These are phyloP conservation scores for Nymphaea thermarum DNA, from an alignment of 164 flowering plant species.

Conservation along the genomic window DNA sequence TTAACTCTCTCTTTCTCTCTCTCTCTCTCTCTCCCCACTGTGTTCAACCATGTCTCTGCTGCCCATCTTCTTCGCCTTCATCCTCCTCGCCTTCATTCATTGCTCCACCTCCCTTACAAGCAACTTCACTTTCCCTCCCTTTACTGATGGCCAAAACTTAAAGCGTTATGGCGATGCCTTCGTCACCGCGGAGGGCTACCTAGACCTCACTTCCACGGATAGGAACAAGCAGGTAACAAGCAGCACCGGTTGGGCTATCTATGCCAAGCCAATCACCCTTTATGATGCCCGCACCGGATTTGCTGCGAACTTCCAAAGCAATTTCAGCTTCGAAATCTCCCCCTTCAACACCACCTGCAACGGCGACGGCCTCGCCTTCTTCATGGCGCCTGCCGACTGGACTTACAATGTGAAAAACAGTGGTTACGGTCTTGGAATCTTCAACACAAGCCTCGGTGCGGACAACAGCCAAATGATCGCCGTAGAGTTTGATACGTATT, in stretches of 20 bases:
- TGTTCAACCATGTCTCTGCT: no score
- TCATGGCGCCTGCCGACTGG: constrained; percentile 23
- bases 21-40: no score
- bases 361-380: constrained; percentile 50
- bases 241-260: constrained; percentile 26
- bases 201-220: constrained; percentile 20
- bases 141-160: constrained; percentile 5
- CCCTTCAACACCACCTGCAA: not conserved
- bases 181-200: not conserved
- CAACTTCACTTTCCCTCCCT: constrained; percentile 19
- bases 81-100: no score
- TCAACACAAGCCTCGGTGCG: no score
- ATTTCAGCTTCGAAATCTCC: constrained; percentile 31
- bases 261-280: constrained; percentile 18
- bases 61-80: no score
- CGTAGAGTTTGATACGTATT: constrained; percentile 30
- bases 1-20: no score
- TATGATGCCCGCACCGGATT: constrained; percentile 21
- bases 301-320: constrained; percentile 31
- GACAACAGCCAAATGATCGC: constrained; percentile 15
- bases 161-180: constrained; percentile 8
- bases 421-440: no score
- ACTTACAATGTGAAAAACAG: no score
- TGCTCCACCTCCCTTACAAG: constrained; percentile 1
- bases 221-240: not conserved